Percentiles rank a stretch among this genome's conserved stretches.
phyloP scores from a whole-genome alignment of 768 basidiomycete genomes.

The Suillus variegatus region DNA sequence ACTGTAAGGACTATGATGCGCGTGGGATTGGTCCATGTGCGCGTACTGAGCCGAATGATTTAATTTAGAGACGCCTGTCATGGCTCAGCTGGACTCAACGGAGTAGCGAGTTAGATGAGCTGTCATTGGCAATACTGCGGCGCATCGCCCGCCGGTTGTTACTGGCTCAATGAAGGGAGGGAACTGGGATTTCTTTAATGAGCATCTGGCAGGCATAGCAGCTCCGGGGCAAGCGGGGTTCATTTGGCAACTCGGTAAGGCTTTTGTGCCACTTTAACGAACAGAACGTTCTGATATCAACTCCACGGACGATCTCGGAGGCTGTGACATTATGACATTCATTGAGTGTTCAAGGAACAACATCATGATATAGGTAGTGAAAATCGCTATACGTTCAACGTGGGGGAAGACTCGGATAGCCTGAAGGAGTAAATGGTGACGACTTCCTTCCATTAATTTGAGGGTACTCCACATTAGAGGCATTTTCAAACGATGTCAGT shows the following conservation, averaged over 20 bases:
- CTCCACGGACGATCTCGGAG: neutral
- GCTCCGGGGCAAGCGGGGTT: constrained; percentile 52
- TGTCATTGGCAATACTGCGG: constrained; percentile 36
- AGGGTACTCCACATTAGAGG: neutral
- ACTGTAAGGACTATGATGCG: constrained; percentile 41
- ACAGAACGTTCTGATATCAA: too few species aligned
- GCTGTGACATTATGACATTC: constrained; percentile 36
- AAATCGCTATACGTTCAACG: constrained; percentile 24
- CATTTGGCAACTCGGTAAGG: constrained; percentile 14
- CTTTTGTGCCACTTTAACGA: too few species aligned
- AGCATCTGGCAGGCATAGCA: constrained; percentile 59
- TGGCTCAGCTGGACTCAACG: constrained; percentile 47
- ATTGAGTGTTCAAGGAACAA: constrained; percentile 31
- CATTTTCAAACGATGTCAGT: neutral
- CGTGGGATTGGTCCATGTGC: constrained; percentile 53
- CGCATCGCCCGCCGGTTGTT: constrained; percentile 39
- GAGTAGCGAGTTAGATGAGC: constrained; percentile 31
- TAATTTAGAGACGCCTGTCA: constrained; percentile 41
- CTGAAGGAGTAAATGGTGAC: constrained; percentile 13
- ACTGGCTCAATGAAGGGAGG: constrained; percentile 11
- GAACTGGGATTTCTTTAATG: constrained; percentile 24
- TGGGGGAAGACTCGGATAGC: constrained; percentile 16
- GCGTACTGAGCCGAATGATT: constrained; percentile 37
- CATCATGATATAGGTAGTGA: constrained; percentile 13
- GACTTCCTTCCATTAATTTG: neutral